Conservation (phyloP, 768 basidiomycete species). For the Calvatia gigantea region DNA sequence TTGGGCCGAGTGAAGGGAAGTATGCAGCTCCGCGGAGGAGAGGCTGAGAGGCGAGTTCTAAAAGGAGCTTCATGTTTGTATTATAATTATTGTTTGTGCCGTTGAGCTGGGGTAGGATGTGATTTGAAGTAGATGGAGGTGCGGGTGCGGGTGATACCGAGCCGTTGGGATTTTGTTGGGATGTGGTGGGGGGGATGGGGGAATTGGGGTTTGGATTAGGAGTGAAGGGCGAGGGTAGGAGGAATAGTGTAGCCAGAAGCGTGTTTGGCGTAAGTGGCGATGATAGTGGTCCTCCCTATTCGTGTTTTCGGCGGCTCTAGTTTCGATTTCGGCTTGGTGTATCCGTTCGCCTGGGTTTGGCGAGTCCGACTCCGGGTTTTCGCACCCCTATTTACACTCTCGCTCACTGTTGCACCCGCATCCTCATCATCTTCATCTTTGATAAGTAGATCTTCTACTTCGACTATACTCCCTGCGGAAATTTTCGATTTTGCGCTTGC, state of each 20-base stretch:
- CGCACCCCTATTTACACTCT: too few species aligned
- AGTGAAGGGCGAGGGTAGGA: background rate
- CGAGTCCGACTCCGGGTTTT: background rate
- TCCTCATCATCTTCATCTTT: background rate
- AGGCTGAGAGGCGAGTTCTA: slow-evolving; percentile 5
- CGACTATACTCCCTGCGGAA: slow-evolving; percentile 1
- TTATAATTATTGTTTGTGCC: background rate
- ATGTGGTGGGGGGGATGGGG: too few species aligned
- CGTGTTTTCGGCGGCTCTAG: background rate
- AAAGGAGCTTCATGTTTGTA: background rate
- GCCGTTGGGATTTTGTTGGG: too few species aligned
- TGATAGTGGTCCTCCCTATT: too few species aligned
- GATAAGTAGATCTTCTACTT: slow-evolving; percentile 3
- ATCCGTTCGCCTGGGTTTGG: background rate
- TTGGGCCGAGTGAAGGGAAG: background rate
- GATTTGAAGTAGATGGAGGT: too few species aligned
- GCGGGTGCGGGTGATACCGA: too few species aligned
- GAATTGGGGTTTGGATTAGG: background rate
- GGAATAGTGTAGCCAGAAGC: background rate
- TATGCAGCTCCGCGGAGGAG: background rate
- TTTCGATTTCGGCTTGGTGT: background rate
- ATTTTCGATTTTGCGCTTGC: background rate
- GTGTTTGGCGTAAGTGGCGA: background rate
- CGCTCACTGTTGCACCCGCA: too few species aligned
- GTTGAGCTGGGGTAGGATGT: background rate